Evolutionary conservation across 169 alveolate species (phyloP).

Genomic region (Plasmodium malariae): DNA sequence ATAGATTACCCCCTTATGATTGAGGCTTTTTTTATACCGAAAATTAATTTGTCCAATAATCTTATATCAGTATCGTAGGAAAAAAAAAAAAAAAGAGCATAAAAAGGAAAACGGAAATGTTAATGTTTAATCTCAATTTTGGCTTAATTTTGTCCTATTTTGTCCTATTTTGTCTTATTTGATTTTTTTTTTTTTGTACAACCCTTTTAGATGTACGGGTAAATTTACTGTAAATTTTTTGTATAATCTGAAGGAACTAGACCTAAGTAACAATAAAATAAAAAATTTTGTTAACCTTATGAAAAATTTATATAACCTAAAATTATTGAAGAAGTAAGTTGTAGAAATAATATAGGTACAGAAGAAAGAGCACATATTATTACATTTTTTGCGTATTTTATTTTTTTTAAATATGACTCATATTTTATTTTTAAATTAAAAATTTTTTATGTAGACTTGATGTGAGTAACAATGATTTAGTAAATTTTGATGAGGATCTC

Average conservation of each 20-base stretch:
- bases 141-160: neutral
- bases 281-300: constrained; percentile 20
- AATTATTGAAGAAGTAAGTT: constrained; percentile 58
- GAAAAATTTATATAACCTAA: constrained; percentile 74
- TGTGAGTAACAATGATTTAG: constrained; percentile 53
- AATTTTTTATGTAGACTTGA: constrained; percentile 37
- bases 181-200: neutral
- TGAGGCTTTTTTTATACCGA: constrained; percentile 61
- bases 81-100: constrained; percentile 18
- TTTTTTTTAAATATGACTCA: neutral
- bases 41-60: constrained; percentile 53
- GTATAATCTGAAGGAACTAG: constrained; percentile 53
- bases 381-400: neutral
- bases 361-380: neutral
- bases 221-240: constrained; percentile 59
- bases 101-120: neutral
- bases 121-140: neutral
- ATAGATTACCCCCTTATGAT: constrained; percentile 48
- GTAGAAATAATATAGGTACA: neutral
- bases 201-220: constrained; percentile 34
- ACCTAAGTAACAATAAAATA: constrained; percentile 42
- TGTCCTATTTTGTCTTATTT: neutral
- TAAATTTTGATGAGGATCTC: constrained; percentile 40
- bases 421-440: constrained; percentile 1
- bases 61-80: constrained; percentile 53